A percentile compares a stretch with the other conserved stretches of the same genome.
phyloP scores from a whole-genome alignment of 768 basidiomycete species.

The Mycena galopus region DNA sequence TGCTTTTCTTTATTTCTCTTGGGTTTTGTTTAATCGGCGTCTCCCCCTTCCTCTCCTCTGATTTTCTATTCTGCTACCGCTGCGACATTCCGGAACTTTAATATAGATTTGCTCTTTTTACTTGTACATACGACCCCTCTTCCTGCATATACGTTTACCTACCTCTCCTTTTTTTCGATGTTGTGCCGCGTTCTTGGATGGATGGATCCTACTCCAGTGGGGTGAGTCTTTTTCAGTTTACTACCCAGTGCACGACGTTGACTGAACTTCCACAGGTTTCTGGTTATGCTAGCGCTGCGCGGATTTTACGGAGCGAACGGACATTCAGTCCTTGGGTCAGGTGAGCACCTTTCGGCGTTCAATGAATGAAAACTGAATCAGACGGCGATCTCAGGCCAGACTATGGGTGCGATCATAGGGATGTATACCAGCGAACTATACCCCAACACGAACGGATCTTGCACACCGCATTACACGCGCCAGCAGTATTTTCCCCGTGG shows the following conservation, averaged over 20 bases:
- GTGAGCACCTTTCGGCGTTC: neutral
- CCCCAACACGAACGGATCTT: neutral
- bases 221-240: neutral
- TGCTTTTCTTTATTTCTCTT: neutral
- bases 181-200: neutral
- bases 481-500: too few species aligned
- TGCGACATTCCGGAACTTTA: neutral
- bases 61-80: neutral
- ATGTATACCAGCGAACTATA: neutral
- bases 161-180: neutral
- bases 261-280: neutral
- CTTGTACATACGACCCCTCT: too few species aligned
- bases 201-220: too few species aligned
- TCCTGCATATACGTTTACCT: too few species aligned
- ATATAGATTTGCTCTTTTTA: too few species aligned
- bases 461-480: neutral
- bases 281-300: neutral
- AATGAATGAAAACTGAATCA: neutral
- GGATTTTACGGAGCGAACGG: neutral
- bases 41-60: neutral
- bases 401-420: neutral
- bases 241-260: neutral
- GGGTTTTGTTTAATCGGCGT: neutral
- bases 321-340: neutral
- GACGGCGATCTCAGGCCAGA: neutral